These are phyloP conservation scores for Russula foetens DNA, from an alignment of 768 basidiomycete genomes.

Conservation along the genomic window DNA sequence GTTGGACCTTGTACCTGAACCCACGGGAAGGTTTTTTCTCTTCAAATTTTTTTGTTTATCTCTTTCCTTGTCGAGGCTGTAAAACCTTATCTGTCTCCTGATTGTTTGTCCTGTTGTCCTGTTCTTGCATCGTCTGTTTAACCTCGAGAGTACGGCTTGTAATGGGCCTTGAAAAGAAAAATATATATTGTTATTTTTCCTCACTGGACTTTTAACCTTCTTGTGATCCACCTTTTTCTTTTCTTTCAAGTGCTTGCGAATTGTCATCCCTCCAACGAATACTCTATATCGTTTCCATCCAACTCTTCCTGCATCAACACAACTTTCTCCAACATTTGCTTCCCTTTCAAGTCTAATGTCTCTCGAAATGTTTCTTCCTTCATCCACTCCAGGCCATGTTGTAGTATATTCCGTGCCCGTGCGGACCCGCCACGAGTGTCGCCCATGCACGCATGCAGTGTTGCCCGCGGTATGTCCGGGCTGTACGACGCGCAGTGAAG, in stretches of 20 bases:
- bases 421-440: too few species aligned
- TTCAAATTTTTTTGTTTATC: constrained; percentile 6
- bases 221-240: too few species aligned
- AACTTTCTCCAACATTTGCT: too few species aligned
- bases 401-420: constrained; percentile 65
- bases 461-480: constrained; percentile 42
- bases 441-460: constrained; percentile 65
- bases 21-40: too few species aligned
- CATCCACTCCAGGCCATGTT: constrained; percentile 73
- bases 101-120: not conserved
- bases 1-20: too few species aligned
- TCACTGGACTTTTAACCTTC: constrained; percentile 1
- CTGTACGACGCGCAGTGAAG: constrained; percentile 66
- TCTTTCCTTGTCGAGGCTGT: not conserved
- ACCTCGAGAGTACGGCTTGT: not conserved
- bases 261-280: constrained; percentile 38
- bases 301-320: too few species aligned
- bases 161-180: constrained; percentile 2
- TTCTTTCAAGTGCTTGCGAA: not conserved
- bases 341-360: too few species aligned
- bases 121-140: not conserved
- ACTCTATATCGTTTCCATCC: constrained; percentile 36
- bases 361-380: constrained; percentile 40
- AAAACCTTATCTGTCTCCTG: not conserved
- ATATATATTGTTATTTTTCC: constrained; percentile 16